A percentile compares a stretch with the other conserved stretches of the same genome.
phyloP scores from a whole-genome alignment of 495 filamentous ascomycete genomes.

The Daldinia bambusicola region DNA sequence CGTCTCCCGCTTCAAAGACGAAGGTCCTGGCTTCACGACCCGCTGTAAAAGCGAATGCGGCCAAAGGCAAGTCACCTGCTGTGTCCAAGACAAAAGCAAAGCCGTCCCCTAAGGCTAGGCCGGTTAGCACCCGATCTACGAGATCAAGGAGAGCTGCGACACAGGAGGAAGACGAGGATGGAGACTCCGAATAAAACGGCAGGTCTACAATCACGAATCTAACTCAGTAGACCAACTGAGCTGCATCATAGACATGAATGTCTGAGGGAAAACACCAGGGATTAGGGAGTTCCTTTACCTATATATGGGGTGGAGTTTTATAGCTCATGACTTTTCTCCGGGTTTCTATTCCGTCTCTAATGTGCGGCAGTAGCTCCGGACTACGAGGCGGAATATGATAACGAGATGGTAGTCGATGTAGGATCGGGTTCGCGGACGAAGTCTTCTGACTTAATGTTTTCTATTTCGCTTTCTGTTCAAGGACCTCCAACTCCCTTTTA shows the following conservation, averaged over 20 bases:
- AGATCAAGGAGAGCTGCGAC: slow-evolving; percentile 43
- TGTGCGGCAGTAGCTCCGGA: neutral
- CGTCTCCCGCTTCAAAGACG: slow-evolving; percentile 29
- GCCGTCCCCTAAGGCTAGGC: slow-evolving; percentile 35
- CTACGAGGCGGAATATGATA: slow-evolving; percentile 21
- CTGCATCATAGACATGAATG: neutral
- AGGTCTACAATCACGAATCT: neutral
- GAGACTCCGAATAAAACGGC: slow-evolving; percentile 30
- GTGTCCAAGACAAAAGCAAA: slow-evolving; percentile 43
- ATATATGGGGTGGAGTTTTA: slow-evolving; percentile 3
- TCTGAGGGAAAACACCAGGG: neutral
- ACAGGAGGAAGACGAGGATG: slow-evolving; percentile 37
- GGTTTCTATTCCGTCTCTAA: neutral
- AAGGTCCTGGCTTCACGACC: slow-evolving; percentile 40
- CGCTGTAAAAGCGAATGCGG: slow-evolving; percentile 34
- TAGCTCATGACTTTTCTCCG: neutral
- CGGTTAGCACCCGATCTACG: slow-evolving; percentile 43
- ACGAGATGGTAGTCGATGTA: slow-evolving; percentile 3
- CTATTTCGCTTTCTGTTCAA: slow-evolving; percentile 1
- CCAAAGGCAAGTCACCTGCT: slow-evolving; percentile 40
- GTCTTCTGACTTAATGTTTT: slow-evolving; percentile 9
- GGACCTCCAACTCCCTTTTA: slow-evolving; percentile 29
- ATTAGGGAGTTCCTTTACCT: neutral
- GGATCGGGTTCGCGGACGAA: slow-evolving; percentile 8
- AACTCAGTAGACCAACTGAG: neutral